Conservation (phyloP, 2,329 filamentous ascomycete genomes). For the Cryoendolithus antarcticus region DNA sequence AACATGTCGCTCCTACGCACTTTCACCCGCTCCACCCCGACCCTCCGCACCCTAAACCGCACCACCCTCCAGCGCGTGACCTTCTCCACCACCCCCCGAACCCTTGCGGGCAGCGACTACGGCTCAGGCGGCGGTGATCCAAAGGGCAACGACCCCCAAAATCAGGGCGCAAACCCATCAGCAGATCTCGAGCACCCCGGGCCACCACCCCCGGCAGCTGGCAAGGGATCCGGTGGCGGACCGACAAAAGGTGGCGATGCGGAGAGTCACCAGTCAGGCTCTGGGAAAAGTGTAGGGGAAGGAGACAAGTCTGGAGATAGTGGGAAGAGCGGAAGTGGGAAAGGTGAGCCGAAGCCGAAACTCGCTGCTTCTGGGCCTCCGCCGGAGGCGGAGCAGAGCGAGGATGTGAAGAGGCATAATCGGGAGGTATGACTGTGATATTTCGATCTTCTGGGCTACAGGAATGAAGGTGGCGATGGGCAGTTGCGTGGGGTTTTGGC, state of each 20-base stretch:
- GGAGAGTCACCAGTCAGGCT: slow-evolving; percentile 4
- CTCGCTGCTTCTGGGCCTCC: slow-evolving; percentile 28
- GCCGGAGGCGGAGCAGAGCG: slow-evolving; percentile 15
- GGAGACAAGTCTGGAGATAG: neutral
- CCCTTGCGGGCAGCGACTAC: slow-evolving; percentile 28
- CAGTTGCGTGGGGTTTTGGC: too few species aligned
- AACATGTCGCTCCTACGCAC: too few species aligned
- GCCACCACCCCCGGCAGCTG: slow-evolving; percentile 30
- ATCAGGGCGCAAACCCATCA: slow-evolving; percentile 27
- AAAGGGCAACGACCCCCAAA: slow-evolving; percentile 29
- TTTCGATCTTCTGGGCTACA: too few species aligned
- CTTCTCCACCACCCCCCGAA: slow-evolving; percentile 18
- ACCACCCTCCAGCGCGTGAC: neutral
- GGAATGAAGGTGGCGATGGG: too few species aligned
- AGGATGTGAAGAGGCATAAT: slow-evolving; percentile 32
- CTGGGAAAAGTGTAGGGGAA: slow-evolving; percentile 5
- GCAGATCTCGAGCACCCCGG: slow-evolving; percentile 33
- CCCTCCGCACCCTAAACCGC: too few species aligned
- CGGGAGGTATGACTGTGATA: too few species aligned
- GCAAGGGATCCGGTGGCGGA: slow-evolving; percentile 10
- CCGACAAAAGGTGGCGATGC: neutral
- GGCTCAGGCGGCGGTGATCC: slow-evolving; percentile 30
- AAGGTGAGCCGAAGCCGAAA: slow-evolving; percentile 30
- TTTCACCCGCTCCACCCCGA: too few species aligned
- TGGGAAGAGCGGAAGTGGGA: neutral